Conservation (phyloP, 345 rosid genomes). For the Dipteronia sinensis region DNA sequence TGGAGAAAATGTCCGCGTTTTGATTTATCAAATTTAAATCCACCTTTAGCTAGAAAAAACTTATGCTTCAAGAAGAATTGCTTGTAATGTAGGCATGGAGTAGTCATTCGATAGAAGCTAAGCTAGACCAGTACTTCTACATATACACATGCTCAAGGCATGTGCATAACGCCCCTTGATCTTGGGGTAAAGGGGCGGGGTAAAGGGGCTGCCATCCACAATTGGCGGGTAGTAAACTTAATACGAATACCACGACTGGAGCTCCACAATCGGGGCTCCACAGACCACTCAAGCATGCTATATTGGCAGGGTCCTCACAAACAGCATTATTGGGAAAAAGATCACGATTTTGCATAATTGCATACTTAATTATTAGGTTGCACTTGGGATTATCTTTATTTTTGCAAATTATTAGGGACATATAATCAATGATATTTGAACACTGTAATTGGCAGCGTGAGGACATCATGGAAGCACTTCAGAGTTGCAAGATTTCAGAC, state of each 20-base stretch:
- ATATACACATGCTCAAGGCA: not conserved
- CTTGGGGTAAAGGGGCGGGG: not conserved
- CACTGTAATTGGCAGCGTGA: slow-evolving; percentile 33
- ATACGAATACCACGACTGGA: not conserved
- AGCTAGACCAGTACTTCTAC: not conserved
- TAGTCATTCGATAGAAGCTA: not conserved
- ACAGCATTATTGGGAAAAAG: too few species aligned
- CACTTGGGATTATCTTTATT: not conserved
- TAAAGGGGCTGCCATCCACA: not conserved
- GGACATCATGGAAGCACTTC: slow-evolving; percentile 41
- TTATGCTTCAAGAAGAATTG: not conserved
- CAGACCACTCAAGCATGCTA: not conserved
- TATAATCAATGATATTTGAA: slow-evolving; percentile 8
- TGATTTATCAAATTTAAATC: not conserved
- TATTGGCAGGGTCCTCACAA: not conserved
- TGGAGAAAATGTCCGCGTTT: not conserved
- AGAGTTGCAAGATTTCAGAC: slow-evolving; percentile 48
- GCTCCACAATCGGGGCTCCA: not conserved
- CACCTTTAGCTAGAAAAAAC: not conserved
- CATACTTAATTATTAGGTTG: not conserved
- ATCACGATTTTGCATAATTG: slow-evolving; percentile 11
- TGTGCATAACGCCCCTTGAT: not conserved
- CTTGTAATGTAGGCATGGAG: not conserved
- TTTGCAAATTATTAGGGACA: not conserved
- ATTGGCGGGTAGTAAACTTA: not conserved